Percentiles rank a stretch among this genome's conserved stretches.
phyloP scores from a whole-genome alignment of 345 rosid species.

The Ricinus communis region DNA sequence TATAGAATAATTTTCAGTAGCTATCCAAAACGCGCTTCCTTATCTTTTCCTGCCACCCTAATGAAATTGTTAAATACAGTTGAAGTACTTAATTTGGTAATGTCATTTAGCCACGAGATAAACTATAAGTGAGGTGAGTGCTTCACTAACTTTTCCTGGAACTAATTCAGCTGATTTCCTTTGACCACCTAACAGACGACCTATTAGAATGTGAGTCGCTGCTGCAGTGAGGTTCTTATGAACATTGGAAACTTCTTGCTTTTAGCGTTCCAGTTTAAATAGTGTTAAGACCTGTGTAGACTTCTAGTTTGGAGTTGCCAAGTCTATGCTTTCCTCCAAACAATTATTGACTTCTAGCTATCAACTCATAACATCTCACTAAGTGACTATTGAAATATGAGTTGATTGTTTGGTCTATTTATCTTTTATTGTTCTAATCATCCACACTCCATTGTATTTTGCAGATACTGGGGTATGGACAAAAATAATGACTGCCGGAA shows the following conservation, averaged over 20 bases:
- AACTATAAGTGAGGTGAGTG: no score
- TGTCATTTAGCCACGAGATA: background rate
- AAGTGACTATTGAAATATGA: background rate
- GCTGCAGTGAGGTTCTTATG: background rate
- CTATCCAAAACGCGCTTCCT: background rate
- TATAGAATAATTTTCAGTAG: background rate
- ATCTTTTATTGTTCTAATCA: constrained; percentile 3
- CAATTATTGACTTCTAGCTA: background rate
- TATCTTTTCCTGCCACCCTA: background rate
- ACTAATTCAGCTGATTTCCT: background rate
- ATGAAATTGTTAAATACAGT: background rate
- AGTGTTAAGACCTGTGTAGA: background rate
- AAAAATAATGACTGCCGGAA: constrained; percentile 59
- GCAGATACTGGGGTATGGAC: constrained; percentile 88
- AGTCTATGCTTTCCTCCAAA: background rate
- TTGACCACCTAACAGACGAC: background rate
- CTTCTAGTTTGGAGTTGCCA: constrained; percentile 2
- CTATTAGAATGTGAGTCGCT: background rate
- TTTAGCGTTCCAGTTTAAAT: background rate
- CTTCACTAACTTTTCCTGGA: background rate
- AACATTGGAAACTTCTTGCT: background rate
- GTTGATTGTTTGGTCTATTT: background rate
- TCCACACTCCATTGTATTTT: constrained; percentile 10
- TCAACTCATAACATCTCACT: background rate
- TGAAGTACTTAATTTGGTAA: background rate